These are phyloP conservation scores for Rutidosis leptorrhynchoides DNA, from an alignment of 129 eudicot genomes.

Conservation along the genomic window DNA sequence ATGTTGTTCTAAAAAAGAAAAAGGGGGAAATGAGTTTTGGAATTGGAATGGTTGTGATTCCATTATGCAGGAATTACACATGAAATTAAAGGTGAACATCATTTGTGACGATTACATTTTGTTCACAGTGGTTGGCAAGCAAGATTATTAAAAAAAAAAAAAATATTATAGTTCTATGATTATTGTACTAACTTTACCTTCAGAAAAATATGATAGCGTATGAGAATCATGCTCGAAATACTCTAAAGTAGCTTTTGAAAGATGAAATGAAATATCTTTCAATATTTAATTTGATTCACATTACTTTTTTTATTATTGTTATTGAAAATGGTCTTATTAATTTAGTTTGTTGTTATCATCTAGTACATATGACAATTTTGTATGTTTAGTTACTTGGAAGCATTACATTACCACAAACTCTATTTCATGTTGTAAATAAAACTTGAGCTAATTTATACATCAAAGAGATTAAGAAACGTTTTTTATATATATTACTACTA, in stretches of 20 bases:
- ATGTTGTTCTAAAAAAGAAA: no score
- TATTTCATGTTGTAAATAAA: background rate
- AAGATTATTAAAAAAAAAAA: background rate
- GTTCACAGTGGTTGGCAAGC: background rate
- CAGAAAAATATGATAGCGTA: background rate
- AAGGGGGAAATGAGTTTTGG: no score
- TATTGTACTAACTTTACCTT: no score
- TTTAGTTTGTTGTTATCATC: no score
- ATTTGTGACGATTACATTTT: background rate
- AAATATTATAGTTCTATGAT: no score
- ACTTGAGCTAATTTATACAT: conserved; percentile 1
- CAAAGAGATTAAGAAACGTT: conserved; percentile 14
- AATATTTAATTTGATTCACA: no score
- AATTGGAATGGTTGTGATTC: background rate
- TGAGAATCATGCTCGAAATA: background rate
- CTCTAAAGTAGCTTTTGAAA: no score
- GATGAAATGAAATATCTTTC: no score
- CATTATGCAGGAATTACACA: background rate
- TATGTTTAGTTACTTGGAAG: background rate
- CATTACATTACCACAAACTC: background rate
- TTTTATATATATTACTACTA: conserved; percentile 25
- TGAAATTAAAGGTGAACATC: background rate
- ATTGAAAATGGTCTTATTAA: no score
- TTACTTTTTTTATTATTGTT: no score
- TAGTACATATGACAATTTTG: no score